A percentile compares a stretch with the other conserved stretches of the same genome.
These are phyloP conservation scores for Hyphopichia khmerensis DNA, from an alignment of 1,139 yeast species.

Conservation along the genomic window DNA sequence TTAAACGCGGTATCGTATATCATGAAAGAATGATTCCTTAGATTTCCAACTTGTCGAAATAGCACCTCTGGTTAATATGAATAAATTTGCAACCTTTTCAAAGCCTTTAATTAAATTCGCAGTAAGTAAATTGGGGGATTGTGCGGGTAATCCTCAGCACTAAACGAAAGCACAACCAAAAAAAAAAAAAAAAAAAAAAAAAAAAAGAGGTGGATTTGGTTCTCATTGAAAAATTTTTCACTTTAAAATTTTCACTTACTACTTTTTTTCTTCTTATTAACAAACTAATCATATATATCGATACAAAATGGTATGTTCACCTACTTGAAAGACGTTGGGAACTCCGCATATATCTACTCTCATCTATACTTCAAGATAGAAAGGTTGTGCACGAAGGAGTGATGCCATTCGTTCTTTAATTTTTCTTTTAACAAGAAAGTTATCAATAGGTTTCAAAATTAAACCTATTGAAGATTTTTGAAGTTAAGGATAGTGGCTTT, in stretches of 20 bases:
- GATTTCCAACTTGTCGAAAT: too few relatives aligned
- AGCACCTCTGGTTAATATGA: too few relatives aligned
- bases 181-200: neutral
- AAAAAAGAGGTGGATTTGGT: neutral
- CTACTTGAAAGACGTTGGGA: constrained; percentile 21
- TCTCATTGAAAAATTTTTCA: neutral
- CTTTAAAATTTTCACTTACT: neutral
- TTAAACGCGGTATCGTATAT: too few relatives aligned
- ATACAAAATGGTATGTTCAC: constrained; percentile 31
- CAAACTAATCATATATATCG: constrained; percentile 6
- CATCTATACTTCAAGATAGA: constrained; percentile 7
- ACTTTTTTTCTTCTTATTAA: neutral
- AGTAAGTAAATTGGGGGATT: neutral
- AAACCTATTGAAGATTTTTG: too few relatives aligned
- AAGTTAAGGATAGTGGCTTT: constrained; percentile 6
- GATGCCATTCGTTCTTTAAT: constrained; percentile 23
- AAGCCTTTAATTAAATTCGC: neutral
- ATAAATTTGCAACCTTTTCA: constrained; percentile 9
- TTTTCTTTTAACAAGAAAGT: neutral
- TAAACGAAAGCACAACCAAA: neutral
- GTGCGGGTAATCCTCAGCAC: neutral
- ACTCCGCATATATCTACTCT: constrained; percentile 13
- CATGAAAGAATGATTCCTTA: too few relatives aligned
- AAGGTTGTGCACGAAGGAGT: constrained; percentile 36
- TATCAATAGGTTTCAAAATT: too few relatives aligned